Base-by-base conservation (phyloP, 768 basidiomycete genomes). In the Boletus vinaceobasis region DNA sequence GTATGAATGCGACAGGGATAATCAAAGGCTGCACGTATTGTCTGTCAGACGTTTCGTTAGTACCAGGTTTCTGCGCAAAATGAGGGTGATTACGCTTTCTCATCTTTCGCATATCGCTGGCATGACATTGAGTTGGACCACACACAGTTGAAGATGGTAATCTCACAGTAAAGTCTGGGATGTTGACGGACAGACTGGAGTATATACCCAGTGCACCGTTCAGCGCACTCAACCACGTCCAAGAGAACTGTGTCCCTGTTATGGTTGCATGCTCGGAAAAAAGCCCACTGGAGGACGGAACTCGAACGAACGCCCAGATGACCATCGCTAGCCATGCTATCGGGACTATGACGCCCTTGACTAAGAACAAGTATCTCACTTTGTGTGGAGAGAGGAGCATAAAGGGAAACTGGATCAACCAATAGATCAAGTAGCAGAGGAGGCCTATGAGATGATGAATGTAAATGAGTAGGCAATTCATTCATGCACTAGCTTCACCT, bases 191-290 rank as follows among this genome's bases (percentile, higher is more conserved):
- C 14, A 89, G 72, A 9, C 86, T 88, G 5, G 85, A 73, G 69
- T 86, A 93, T 57, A 82, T 80, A 0, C 89, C 90, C 21, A 94
- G 71, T 2, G 86, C 86, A 49, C 86, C 84, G 65, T 92, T 94
- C 55, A 96, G 63, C 0, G 85, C 83, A 49, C 77, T 77, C 45
- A 96, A 71, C 88, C 88, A 93, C 3, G 82, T 87, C 87, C 89
- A 91, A n/a, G 45, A 85, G 73, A 27, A 73, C 70, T 56, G 77
- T 84, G 89, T 17, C 64, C 70, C n/a, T 86, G 60, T 8, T 23
- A 52, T 42, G 11, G 70, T 72, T 0, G 85, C 70, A 48, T 80
- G 79, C 53, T 79, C 71, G 0, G 75, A 63, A 48, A 83, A 79
- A 40, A 93, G 74, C 32, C 87, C 86, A 3, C 75, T 74, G n/a